Conservation (phyloP, 805 yeast genomes). For the Kockiozyma suomiensis region DNA sequence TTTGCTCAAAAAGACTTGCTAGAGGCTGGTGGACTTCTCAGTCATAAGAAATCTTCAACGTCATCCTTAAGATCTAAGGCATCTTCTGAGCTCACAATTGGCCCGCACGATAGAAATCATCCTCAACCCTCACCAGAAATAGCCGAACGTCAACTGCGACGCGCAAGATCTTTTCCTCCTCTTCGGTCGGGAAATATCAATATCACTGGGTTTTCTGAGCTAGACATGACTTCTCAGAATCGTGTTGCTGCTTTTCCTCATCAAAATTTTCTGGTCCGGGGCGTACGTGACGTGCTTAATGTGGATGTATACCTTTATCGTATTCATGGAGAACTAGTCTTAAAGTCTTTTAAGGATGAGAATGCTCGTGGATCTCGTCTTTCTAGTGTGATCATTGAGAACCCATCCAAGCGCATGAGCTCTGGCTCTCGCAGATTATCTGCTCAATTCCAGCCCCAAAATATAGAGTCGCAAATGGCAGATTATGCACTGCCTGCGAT, state of each 20-base stretch:
- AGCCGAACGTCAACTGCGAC: constrained; percentile 28
- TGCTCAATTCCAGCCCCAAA: constrained; percentile 32
- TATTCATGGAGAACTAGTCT: constrained; percentile 57
- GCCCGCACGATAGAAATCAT: not conserved
- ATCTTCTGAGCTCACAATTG: constrained; percentile 14
- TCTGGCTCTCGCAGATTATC: constrained; percentile 43
- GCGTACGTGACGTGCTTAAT: constrained; percentile 65
- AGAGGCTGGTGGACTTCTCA: constrained; percentile 27
- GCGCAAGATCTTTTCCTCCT: constrained; percentile 46
- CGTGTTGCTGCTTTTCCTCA: constrained; percentile 38
- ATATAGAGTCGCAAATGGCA: constrained; percentile 13
- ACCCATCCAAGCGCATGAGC: constrained; percentile 49
- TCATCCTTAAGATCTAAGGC: constrained; percentile 47
- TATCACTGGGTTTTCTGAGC: constrained; percentile 52
- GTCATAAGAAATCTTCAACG: constrained; percentile 49
- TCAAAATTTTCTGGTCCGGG: constrained; percentile 55
- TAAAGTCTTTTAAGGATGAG: constrained; percentile 55
- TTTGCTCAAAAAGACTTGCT: constrained; percentile 46
- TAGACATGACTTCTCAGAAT: constrained; percentile 48
- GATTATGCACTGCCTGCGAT: constrained; percentile 36
- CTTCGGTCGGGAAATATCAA: constrained; percentile 31
- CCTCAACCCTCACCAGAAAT: not conserved
- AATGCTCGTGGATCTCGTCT: constrained; percentile 46
- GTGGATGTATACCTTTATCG: constrained; percentile 61
- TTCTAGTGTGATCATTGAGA: constrained; percentile 51